Evolutionary conservation across 108 stramenopile species (phyloP).

Genomic region (Stephanodiscus triporus): DNA sequence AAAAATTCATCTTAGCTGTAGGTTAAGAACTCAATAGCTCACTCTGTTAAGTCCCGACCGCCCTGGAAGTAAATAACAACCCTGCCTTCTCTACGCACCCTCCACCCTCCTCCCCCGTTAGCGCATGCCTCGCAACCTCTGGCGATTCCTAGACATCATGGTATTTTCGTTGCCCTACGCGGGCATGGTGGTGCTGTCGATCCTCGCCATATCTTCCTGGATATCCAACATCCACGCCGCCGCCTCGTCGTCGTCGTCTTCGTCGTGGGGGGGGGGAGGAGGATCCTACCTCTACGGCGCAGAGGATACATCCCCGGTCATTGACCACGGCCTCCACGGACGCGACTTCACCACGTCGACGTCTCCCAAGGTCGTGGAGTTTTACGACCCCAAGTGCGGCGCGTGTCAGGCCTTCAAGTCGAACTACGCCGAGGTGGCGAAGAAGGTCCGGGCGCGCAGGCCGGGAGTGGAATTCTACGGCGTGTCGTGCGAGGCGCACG

Average conservation of each 20-base stretch:
- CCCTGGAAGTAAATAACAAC: too few species aligned
- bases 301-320: slow-evolving; percentile 16
- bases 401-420: slow-evolving; percentile 29
- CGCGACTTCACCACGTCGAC: slow-evolving; percentile 19
- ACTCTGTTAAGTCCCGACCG: too few species aligned
- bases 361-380: slow-evolving; percentile 29
- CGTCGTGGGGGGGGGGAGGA: too few species aligned
- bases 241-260: background rate
- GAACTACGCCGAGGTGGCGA: slow-evolving; percentile 29
- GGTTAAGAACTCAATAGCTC: too few species aligned
- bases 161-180: background rate
- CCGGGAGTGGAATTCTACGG: slow-evolving; percentile 39
- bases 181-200: background rate
- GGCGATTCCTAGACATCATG: background rate
- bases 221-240: background rate
- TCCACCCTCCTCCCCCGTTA: background rate
- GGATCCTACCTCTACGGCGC: slow-evolving; percentile 31
- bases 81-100: too few species aligned
- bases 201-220: background rate
- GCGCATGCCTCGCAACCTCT: background rate
- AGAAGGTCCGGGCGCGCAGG: slow-evolving; percentile 6
- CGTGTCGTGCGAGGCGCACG: slow-evolving; percentile 20
- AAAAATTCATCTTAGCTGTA: too few species aligned
- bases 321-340: slow-evolving; percentile 18
- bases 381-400: slow-evolving; percentile 39